Percentiles rank a stretch among this genome's conserved stretches.
phyloP scores from a whole-genome alignment of 1,284 basidiomycete species.

The Moesziomyces antarcticus region DNA sequence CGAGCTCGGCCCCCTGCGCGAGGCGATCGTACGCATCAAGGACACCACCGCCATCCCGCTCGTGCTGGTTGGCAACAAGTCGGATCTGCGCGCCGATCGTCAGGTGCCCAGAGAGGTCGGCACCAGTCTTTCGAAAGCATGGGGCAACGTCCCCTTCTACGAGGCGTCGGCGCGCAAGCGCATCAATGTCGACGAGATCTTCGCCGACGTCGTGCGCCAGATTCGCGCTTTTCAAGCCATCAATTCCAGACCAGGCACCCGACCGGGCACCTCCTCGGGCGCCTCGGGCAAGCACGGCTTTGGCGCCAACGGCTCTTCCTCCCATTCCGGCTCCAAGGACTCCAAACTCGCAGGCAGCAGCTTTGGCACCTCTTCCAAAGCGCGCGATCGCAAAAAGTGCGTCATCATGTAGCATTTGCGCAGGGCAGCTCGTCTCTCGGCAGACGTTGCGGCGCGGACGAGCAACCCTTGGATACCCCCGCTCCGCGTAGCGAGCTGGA shows the following conservation, averaged over 20 bases:
- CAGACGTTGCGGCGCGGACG: neutral
- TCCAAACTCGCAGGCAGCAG: constrained; percentile 13
- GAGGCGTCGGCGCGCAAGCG: constrained; percentile 58
- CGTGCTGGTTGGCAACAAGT: constrained; percentile 63
- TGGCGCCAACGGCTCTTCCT: constrained; percentile 1
- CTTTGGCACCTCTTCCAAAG: constrained; percentile 8
- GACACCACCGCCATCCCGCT: constrained; percentile 51
- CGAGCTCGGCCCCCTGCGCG: constrained; percentile 58
- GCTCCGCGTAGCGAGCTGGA: too few relatives aligned
- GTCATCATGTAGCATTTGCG: constrained; percentile 42
- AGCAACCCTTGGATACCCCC: constrained; percentile 18
- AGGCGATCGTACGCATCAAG: constrained; percentile 61
- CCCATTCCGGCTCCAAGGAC: constrained; percentile 2
- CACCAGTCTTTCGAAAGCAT: constrained; percentile 56
- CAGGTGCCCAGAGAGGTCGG: constrained; percentile 64
- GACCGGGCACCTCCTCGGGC: constrained; percentile 1
- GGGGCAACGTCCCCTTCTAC: constrained; percentile 64
- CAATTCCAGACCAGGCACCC: constrained; percentile 7
- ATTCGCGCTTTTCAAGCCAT: constrained; percentile 48
- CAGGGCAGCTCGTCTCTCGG: neutral
- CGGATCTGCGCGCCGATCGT: constrained; percentile 53
- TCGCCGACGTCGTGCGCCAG: constrained; percentile 59
- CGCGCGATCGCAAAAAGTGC: constrained; percentile 48
- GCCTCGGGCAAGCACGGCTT: constrained; percentile 8
- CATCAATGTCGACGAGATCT: constrained; percentile 62